Evolutionary conservation across 108 stramenopile genomes (phyloP), one percentile per base, ranked within the genome.

Genomic region (Licmophora abbreviata): DNA sequence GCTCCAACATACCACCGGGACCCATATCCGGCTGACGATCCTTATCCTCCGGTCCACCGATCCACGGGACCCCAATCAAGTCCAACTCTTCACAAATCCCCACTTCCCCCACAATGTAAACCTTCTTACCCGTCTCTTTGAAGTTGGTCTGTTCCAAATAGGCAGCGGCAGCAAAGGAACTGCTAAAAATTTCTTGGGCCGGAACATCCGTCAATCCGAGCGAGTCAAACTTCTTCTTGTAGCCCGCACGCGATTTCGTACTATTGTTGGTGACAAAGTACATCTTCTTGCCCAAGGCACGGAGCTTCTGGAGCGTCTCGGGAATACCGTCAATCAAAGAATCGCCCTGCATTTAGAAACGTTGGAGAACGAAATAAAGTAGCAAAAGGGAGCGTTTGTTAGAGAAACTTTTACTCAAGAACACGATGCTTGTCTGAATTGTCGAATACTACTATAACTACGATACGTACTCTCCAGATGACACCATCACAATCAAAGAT

Each of bases 401-500:
- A 40, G 3, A 18, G 38, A 18, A 18, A 15, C 18, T 3, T 40
- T 20, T 40, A 20, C 34, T 35, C 34, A 11, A 35, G 12, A 35
- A 12, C 34, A 35, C 9, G 12, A 35, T 33, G 10, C 4, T 29
- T 59, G 26, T 59, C 35, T 6, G 57, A 47, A 48, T 18, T n/a
- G n/a, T n/a, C n/a, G n/a, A n/a, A n/a, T n/a, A n/a, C n/a, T 10
- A 25, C 1, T 25, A 21, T 36, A 42, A 26, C n/a, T 28, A 31
- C 26, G 33, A 12, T 3, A 27, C 44, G 31, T 31, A 62, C 26
- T 22, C 86, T 84, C 94, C 97, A 98, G 60, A 98, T 96, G 43
- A 98, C 97, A 52, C 97, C 97, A 61, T 98, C 97, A 46, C 97
- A 98, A 70, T 98, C 97, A 61, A 98, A 98, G 57, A 98, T 98